These are phyloP conservation scores for Peniophora sp. DNA, from an alignment of 1,284 basidiomycete genomes.

Conservation along the genomic window DNA sequence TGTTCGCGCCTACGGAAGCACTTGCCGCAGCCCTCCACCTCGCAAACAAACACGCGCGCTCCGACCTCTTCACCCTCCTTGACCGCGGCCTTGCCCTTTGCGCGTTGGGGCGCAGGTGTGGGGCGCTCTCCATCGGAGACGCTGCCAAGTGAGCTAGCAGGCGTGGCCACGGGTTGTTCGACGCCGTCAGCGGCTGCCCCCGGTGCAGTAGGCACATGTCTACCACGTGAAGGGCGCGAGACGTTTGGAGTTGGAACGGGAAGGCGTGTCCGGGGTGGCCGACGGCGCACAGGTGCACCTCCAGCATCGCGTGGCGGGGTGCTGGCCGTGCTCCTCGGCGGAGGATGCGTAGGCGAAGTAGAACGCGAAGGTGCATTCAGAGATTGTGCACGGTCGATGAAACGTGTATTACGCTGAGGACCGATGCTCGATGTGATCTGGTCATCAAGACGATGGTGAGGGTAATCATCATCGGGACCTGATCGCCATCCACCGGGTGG, in stretches of 20 bases:
- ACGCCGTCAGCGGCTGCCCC: neutral
- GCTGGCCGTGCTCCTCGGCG: neutral
- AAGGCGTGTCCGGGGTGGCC: neutral
- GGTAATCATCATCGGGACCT: no score
- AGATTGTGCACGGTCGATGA: no score
- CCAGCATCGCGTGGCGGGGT: neutral
- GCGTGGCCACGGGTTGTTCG: no score
- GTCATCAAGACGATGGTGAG: no score
- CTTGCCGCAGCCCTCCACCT: slow-evolving; percentile 62
- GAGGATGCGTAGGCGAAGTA: neutral
- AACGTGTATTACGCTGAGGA: no score
- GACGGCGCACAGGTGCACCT: neutral
- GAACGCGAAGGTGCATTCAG: neutral
- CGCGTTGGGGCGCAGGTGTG: no score
- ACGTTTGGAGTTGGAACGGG: neutral
- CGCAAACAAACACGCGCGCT: slow-evolving; percentile 28
- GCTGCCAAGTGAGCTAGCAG: no score
- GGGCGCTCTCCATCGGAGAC: no score
- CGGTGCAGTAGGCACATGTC: neutral
- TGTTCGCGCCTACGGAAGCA: slow-evolving; percentile 71
- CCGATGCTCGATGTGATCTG: no score
- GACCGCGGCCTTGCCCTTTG: neutral
- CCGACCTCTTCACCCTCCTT: neutral
- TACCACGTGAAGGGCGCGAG: neutral
- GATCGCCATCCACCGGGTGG: no score